Conservation (phyloP, 345 rosid species). For the Eucalyptus tenuipes region DNA sequence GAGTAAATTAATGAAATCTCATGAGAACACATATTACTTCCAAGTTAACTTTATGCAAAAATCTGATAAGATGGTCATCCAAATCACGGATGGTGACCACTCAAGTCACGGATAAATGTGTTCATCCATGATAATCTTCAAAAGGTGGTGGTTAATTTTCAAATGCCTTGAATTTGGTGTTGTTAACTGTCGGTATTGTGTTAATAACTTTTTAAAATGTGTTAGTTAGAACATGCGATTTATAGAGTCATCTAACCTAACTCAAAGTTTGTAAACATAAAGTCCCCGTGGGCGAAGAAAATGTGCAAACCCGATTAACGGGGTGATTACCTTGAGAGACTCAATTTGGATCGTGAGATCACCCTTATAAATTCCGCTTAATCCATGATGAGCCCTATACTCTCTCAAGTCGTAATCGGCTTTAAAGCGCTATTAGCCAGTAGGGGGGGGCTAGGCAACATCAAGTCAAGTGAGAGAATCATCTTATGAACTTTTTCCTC, state of each 20-base stretch:
- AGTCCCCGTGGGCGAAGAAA: neutral
- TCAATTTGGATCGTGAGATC: neutral
- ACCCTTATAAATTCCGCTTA: neutral
- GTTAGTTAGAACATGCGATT: neutral
- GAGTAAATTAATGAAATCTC: neutral
- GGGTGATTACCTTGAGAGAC: neutral
- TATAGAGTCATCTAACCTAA: neutral
- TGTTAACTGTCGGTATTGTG: neutral
- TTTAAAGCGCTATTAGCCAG: neutral
- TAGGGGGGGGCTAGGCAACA: neutral
- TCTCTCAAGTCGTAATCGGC: neutral
- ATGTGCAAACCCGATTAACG: neutral
- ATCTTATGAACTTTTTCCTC: neutral
- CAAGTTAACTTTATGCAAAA: neutral
- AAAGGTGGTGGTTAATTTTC: neutral
- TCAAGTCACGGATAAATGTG: neutral
- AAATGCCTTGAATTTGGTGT: neutral
- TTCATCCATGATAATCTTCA: neutral
- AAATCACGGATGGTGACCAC: neutral
- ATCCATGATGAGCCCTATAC: neutral
- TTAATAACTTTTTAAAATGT: neutral
- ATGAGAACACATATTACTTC: neutral
- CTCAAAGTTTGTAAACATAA: neutral
- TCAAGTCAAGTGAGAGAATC: neutral
- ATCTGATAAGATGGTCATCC: neutral